Base-by-base conservation (phyloP, 441 rosid species). In the Jatropha multifida region DNA sequence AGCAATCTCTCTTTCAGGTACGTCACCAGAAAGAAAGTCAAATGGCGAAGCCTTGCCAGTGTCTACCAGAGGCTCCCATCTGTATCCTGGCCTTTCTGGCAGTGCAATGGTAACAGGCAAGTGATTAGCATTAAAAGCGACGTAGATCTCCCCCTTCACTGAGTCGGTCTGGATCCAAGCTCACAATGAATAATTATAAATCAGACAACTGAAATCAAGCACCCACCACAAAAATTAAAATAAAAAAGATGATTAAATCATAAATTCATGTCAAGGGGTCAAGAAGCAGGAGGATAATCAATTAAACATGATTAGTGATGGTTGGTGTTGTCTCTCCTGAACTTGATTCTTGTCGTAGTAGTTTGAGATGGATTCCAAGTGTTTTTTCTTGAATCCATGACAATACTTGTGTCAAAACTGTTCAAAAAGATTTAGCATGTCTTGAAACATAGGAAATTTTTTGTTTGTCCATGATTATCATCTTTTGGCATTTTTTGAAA, bases 1-100 rank as follows among this genome's bases (percentile, higher is more conserved):
- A 2, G 94, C 95, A 6, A 85, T 82, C 10, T 83, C 90, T 80
- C 88, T 90, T 71, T 79, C 86, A 2, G 91, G 92, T 37, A 89
- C 71, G 17, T 92, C 91, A 1, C 52, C 41, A 5, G 93, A 79
- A 75, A 96, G 86, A 86, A 90, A 90, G 86, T 96, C 94, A 61
- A 77, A 96, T 3, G 98, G 99, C 40, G 86, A 77, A 7, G 91
- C 79, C 80, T 93, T 96, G 79, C 95, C 85, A 5, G 99, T 93
- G 85, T 96, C 99, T 71, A 92, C 95, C 81, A 93, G 76, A 65
- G 97, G 90, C 76, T 90, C 90, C 99, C 98, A 95, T 82, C 91
- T 79, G 82, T 85, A 86, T 65, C 97, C 97, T 26, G 89, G 89
- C 12, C 98, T 83, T 67, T 93, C 87, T 6, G 99, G 99, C 48